A percentile compares a stretch with the other conserved stretches of the same genome.
phyloP scores from a whole-genome alignment of 805 yeast genomes.

The Yarrowia osloensis region DNA sequence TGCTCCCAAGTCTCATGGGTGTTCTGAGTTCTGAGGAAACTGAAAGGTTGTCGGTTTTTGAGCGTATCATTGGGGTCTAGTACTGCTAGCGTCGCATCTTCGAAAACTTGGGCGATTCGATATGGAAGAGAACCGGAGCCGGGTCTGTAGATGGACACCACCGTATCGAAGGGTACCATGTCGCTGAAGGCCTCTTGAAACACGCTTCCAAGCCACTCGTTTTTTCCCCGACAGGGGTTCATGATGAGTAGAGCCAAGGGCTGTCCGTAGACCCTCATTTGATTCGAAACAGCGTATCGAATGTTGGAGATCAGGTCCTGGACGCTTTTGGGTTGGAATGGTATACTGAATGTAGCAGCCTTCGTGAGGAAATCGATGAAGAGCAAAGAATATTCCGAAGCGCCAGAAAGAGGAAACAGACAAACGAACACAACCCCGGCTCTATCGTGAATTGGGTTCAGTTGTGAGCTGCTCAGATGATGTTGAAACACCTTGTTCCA shows the following conservation, averaged over 20 bases:
- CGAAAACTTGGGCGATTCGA: background rate
- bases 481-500: background rate
- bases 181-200: background rate
- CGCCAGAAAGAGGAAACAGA: background rate
- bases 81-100: background rate
- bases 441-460: background rate
- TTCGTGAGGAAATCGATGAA: slow-evolving; percentile 3
- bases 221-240: background rate
- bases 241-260: background rate
- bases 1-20: background rate
- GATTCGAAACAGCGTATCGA: background rate
- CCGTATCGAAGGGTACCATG: background rate
- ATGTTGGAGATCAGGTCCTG: background rate
- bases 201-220: background rate
- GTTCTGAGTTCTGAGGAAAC: background rate
- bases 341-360: background rate
- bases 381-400: background rate
- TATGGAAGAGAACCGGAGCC: background rate
- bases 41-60: background rate
- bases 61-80: background rate
- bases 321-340: background rate
- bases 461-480: background rate
- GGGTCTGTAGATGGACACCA: background rate
- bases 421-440: background rate
- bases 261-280: background rate